These are phyloP conservation scores for Xanthoceras sorbifolium DNA, from an alignment of 345 rosid species.

Conservation along the genomic window DNA sequence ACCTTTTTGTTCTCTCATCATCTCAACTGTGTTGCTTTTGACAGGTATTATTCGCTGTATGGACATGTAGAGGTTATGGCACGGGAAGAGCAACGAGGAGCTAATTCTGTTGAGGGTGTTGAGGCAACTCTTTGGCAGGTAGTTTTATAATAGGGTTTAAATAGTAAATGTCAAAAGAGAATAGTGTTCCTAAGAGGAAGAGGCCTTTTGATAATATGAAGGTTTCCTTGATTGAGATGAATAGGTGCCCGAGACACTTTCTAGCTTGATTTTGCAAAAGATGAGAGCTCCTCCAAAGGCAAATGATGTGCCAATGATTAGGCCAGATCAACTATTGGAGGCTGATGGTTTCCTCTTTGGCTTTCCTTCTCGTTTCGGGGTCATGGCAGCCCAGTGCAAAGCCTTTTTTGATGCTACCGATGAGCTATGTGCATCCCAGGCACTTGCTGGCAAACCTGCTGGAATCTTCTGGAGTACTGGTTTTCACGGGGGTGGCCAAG, in stretches of 20 bases:
- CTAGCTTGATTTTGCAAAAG: conserved; percentile 62
- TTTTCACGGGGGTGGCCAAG: conserved; percentile 95
- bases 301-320: conserved; percentile 73
- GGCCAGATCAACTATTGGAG: conserved; percentile 70
- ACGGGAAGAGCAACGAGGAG: conserved; percentile 77
- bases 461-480: conserved; percentile 99
- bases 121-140: conserved; percentile 98
- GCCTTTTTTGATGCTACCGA: conserved; percentile 87
- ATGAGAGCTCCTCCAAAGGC: conserved; percentile 75
- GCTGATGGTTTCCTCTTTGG: conserved; percentile 97
- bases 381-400: conserved; percentile 90
- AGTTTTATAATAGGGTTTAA: not conserved
- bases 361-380: conserved; percentile 91
- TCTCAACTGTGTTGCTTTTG: not conserved
- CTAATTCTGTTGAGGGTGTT: conserved; percentile 66
- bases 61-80: conserved; percentile 96
- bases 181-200: not conserved
- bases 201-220: not conserved
- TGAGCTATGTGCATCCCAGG: conserved; percentile 70
- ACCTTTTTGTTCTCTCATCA: not conserved
- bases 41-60: conserved; percentile 72
- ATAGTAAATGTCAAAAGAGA: not conserved
- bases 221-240: conserved; percentile 11
- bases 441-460: conserved; percentile 95
- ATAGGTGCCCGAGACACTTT: conserved; percentile 80